phyloP scores from a whole-genome alignment of 2,329 filamentous ascomycete species.

The Colletotrichum karsti region DNA sequence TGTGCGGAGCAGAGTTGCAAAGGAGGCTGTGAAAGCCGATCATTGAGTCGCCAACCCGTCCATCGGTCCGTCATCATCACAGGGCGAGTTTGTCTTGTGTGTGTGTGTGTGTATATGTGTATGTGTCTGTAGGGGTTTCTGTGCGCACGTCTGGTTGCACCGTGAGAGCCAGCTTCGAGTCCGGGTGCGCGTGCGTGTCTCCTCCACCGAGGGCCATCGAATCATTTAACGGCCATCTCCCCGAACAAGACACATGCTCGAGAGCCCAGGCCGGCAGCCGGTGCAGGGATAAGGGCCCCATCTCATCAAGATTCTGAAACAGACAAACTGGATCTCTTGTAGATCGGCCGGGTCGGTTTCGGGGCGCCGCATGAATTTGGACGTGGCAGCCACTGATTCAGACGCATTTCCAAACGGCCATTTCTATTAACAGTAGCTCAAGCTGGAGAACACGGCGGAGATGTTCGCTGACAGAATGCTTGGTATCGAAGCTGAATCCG shows the following conservation, averaged over 20 bases:
- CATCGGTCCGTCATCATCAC: slow-evolving; percentile 5
- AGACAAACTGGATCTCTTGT: slow-evolving; percentile 25
- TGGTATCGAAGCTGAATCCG: not conserved
- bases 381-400: slow-evolving; percentile 17
- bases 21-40: slow-evolving; percentile 24
- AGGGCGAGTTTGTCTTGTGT: no score
- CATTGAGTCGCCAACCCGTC: not conserved
- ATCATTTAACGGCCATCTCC: not conserved
- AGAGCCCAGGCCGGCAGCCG: not conserved
- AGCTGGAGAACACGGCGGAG: not conserved
- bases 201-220: slow-evolving; percentile 1
- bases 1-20: slow-evolving; percentile 13
- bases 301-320: slow-evolving; percentile 29
- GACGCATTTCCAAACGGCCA: slow-evolving; percentile 12
- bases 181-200: slow-evolving; percentile 2
- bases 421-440: slow-evolving; percentile 23
- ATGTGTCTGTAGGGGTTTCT: no score
- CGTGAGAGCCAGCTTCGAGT: no score
- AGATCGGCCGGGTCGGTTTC: slow-evolving; percentile 28
- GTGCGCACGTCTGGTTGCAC: no score
- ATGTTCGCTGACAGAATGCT: slow-evolving; percentile 2
- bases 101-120: no score
- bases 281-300: slow-evolving; percentile 15
- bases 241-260: slow-evolving; percentile 5
- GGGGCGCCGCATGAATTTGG: slow-evolving; percentile 22